phyloP scores from a whole-genome alignment of 2,329 filamentous ascomycete species.

The Pochonia chlamydosporia region DNA sequence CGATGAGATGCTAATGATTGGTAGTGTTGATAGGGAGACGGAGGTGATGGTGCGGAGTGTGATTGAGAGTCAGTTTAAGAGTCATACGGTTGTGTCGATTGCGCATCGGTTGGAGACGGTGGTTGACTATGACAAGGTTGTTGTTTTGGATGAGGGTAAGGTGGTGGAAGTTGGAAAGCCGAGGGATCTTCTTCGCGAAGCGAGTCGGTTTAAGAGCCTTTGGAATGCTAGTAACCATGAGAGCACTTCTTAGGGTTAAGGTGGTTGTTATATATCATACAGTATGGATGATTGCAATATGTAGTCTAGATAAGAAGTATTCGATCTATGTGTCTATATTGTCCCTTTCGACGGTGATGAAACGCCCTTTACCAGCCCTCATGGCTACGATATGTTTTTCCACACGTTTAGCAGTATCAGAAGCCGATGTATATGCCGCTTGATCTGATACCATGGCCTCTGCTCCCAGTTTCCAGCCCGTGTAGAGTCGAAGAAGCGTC shows the following conservation, averaged over 20 bases:
- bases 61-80: slow-evolving; percentile 23
- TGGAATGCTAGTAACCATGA: slow-evolving; percentile 21
- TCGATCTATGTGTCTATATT: slow-evolving; percentile 8
- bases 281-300: not conserved
- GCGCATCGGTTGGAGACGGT: slow-evolving; percentile 38
- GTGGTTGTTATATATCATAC: no score
- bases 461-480: slow-evolving; percentile 34
- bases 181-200: not conserved
- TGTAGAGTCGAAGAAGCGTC: slow-evolving; percentile 35
- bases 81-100: slow-evolving; percentile 47
- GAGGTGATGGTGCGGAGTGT: slow-evolving; percentile 26
- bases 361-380: slow-evolving; percentile 42
- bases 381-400: slow-evolving; percentile 42
- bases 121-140: slow-evolving; percentile 23
- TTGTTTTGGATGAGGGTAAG: slow-evolving; percentile 12
- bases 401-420: slow-evolving; percentile 32
- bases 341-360: slow-evolving; percentile 44
- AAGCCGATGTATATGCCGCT: slow-evolving; percentile 27
- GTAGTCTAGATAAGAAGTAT: not conserved
- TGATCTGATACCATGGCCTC: slow-evolving; percentile 27
- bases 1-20: slow-evolving; percentile 5
- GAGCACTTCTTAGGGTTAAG: not conserved
- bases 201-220: slow-evolving; percentile 16
- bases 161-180: not conserved
- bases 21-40: slow-evolving; percentile 27